A percentile compares a stretch with the other conserved stretches of the same genome.
These are phyloP conservation scores for Coelastrella sp. DNA, from an alignment of 139 green algal species.

Conservation along the genomic window DNA sequence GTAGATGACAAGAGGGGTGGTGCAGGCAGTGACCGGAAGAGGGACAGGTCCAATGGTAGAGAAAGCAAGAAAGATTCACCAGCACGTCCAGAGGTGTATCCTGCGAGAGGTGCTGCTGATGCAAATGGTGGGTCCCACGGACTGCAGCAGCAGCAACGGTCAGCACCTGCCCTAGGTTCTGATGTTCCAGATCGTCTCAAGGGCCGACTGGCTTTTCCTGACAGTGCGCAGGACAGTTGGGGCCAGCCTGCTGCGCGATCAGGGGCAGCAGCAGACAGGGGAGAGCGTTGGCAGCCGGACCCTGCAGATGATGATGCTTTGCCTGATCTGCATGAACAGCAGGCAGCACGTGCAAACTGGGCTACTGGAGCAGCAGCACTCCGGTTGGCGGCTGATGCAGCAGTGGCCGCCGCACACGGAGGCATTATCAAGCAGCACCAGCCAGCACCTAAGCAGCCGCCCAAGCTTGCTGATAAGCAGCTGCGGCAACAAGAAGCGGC, in stretches of 20 bases:
- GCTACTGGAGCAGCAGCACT: not conserved
- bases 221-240: not conserved
- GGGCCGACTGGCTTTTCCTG: not conserved
- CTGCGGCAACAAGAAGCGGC: not conserved
- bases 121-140: not conserved
- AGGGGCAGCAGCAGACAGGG: not conserved
- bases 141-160: not conserved
- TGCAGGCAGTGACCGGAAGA: not conserved
- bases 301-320: not conserved
- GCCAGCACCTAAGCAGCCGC: conserved; percentile 13
- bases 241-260: not conserved
- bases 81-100: not conserved
- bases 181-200: not conserved
- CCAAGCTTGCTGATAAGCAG: not conserved
- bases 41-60: not conserved
- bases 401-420: not conserved
- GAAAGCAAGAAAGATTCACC: not conserved
- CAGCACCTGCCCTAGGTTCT: not conserved
- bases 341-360: not conserved
- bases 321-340: not conserved
- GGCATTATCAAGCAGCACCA: not conserved
- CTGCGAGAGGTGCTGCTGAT: conserved; percentile 1
- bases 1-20: not conserved
- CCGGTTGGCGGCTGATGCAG: not conserved
- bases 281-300: conserved; percentile 14